Conservation (phyloP, 169 alveolate species). For the Cryptosporidium xiaoi region DNA sequence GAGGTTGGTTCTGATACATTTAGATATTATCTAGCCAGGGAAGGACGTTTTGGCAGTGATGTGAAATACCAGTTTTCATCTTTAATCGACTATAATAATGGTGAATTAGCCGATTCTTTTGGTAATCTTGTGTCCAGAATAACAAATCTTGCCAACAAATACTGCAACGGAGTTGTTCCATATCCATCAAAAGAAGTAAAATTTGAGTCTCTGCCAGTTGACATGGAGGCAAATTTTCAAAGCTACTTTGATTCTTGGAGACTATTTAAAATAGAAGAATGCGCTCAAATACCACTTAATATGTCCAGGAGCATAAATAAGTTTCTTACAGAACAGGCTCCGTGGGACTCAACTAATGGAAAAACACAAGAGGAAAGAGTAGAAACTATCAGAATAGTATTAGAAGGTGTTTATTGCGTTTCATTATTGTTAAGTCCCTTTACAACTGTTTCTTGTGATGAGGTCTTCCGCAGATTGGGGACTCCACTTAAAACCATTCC, state of each 20-base stretch:
- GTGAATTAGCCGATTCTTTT: constrained; percentile 86
- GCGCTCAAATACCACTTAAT: constrained; percentile 81
- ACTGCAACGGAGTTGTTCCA: constrained; percentile 83
- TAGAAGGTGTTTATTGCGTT: constrained; percentile 89
- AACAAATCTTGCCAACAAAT: constrained; percentile 80
- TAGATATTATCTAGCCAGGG: constrained; percentile 83
- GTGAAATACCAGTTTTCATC: constrained; percentile 81
- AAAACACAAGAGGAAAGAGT: constrained; percentile 75
- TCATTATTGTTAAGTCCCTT: constrained; percentile 89
- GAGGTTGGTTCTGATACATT: constrained; percentile 80
- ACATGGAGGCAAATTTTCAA: constrained; percentile 78
- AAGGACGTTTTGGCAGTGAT: constrained; percentile 83
- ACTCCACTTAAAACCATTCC: constrained; percentile 73
- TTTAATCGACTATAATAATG: constrained; percentile 83
- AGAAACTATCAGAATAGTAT: constrained; percentile 85
- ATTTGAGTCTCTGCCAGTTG: constrained; percentile 81
- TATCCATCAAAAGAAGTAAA: constrained; percentile 53
- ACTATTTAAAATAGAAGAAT: constrained; percentile 78
- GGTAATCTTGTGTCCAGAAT: constrained; percentile 87
- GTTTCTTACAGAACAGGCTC: constrained; percentile 88
- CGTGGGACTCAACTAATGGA: constrained; percentile 84
- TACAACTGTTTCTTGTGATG: constrained; percentile 85
- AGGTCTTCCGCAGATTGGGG: constrained; percentile 82
- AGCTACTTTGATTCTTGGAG: constrained; percentile 75
- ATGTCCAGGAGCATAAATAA: constrained; percentile 86